A percentile compares a stretch with the other conserved stretches of the same genome.
Evolutionary conservation across 129 eudicot genomes (phyloP).

Genomic region (Centaurea solstitialis): DNA sequence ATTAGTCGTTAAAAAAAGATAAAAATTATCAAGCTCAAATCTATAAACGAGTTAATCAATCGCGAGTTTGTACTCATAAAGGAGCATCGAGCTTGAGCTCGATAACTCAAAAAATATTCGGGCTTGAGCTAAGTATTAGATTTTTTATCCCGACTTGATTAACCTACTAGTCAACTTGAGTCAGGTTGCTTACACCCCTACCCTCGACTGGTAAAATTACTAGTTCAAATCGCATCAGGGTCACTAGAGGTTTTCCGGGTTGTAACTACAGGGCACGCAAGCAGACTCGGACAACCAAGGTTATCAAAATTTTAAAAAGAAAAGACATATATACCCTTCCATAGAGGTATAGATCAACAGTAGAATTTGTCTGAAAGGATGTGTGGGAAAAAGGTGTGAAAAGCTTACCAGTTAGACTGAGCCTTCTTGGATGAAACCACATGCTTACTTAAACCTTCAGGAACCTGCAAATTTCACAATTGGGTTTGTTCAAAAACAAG

Average conservation of each 20-base stretch:
- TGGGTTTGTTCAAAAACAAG: neutral
- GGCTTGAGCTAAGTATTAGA: no score
- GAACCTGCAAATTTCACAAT: slow-evolving; percentile 57
- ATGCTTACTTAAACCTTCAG: slow-evolving; percentile 81
- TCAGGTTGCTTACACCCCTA: no score
- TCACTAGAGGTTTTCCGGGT: neutral
- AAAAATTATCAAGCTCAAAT: no score
- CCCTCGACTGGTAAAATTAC: neutral
- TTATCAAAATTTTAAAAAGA: neutral
- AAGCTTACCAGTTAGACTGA: slow-evolving; percentile 79
- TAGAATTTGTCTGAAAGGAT: neutral
- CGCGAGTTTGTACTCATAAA: no score
- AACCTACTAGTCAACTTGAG: no score
- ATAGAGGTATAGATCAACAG: neutral
- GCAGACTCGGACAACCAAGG: neutral
- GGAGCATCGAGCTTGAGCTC: no score
- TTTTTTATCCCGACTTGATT: no score
- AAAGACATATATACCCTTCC: neutral
- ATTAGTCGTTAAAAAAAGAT: no score
- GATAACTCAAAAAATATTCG: no score
- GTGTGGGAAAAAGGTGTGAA: neutral
- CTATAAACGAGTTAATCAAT: no score
- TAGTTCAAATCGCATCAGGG: neutral
- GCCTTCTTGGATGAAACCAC: slow-evolving; percentile 95
- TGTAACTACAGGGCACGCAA: no score